phyloP scores from a whole-genome alignment of 352 stramenopile genomes.

The Pythium phragmiticola region DNA sequence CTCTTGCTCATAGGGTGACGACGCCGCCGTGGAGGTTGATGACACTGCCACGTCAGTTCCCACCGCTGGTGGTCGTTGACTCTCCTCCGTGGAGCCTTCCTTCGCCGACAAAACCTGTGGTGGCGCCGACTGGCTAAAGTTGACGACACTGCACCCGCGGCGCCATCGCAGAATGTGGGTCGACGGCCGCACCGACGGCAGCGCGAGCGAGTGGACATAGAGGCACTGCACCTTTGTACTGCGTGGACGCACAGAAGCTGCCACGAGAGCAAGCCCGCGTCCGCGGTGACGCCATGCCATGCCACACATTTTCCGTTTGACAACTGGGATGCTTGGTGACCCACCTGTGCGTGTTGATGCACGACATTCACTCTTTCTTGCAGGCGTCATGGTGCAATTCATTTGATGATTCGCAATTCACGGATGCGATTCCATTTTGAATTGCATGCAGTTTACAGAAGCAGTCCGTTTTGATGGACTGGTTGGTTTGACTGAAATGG shows the following conservation, averaged over 20 bases:
- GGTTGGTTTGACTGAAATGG: too few species aligned
- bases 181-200: not conserved
- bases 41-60: not conserved
- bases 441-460: not conserved
- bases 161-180: slow-evolving; percentile 15
- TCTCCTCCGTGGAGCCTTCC: not conserved
- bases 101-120: not conserved
- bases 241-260: not conserved
- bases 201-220: slow-evolving; percentile 6
- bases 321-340: not conserved
- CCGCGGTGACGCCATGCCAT: not conserved
- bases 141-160: slow-evolving; percentile 9
- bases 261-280: not conserved
- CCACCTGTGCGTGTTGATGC: not conserved
- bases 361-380: not conserved
- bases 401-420: not conserved
- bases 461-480: too few species aligned
- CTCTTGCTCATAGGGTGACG: slow-evolving; percentile 3
- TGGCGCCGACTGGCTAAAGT: slow-evolving; percentile 10
- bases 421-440: slow-evolving; percentile 3
- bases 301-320: slow-evolving; percentile 14
- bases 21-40: not conserved
- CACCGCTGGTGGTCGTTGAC: not conserved
- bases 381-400: slow-evolving; percentile 7
- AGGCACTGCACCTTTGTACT: not conserved